Evolutionary conservation across 2,329 filamentous ascomycete species (phyloP), one percentile per base, ranked within the genome.

Genomic region (Arthrobotrys megalospora): DNA sequence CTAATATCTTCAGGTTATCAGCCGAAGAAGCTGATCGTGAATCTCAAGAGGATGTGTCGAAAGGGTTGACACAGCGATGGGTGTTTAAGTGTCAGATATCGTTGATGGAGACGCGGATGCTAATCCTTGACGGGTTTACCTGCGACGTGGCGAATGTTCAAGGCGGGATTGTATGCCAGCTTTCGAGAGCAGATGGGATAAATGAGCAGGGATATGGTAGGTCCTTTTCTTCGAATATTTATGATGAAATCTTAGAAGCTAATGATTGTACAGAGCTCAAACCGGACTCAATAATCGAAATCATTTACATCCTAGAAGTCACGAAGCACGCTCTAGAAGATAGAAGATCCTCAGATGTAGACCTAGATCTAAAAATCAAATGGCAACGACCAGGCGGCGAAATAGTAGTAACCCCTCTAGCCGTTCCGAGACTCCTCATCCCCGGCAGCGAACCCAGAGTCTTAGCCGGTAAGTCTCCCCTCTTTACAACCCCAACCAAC

Each of bases 361-460:
- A 96, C 80, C 87, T 96, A 0, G 89, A 88, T 1, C 88, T 98
- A 66, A 86, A 90, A 28, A 90, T 98, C 67, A 88, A 87, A 71
- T 99, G 96, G 96, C 89, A 89, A 53, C 90, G 94, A 80, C 80
- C 14, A 65, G 50, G 66, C 60, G 41, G 71, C 45, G 80, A 48
- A 65, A 80, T 65, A 10, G 81, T 87, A 48, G 93, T 91, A 82
- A 90, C 93, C 0, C 88, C 87, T 1, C 88, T 98, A 63, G 89
- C 91, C 0, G 90, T 97, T 4, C 94, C 94, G 8, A 90, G 92
- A 43, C 92, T 97, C 76, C 88, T 91, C 41, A 89, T 97, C 14
- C 91, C 95, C 0, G 92, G 91, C 72, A 91, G 90, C 3, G 96
- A 99, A 83, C 96, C 96, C 0, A 90, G 96, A 71, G 94, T 97